Evolutionary conservation across 1,284 basidiomycete genomes (phyloP).

Genomic region (Apiotrichum akiyoshidainum): DNA sequence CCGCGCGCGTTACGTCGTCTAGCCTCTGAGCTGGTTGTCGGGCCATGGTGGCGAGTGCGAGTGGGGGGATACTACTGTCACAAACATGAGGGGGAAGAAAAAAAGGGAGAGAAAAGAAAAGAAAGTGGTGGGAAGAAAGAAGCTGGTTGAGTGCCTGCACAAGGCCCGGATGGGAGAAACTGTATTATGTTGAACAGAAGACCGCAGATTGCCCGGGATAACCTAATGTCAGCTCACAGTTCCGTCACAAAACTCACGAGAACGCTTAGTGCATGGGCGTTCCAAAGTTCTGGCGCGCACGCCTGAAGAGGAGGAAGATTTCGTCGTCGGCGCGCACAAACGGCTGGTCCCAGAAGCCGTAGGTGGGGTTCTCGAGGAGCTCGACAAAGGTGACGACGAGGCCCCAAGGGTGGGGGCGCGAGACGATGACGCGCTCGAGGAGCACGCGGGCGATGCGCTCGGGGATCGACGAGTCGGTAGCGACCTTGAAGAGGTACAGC

Average conservation of each 20-base stretch:
- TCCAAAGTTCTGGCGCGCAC: slow-evolving; percentile 27
- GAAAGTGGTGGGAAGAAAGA: not conserved
- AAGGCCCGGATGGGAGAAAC: slow-evolving; percentile 7
- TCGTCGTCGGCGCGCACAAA: slow-evolving; percentile 48
- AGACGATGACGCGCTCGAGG: slow-evolving; percentile 87
- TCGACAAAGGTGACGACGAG: slow-evolving; percentile 90
- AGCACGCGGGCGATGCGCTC: slow-evolving; percentile 90
- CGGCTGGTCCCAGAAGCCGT: slow-evolving; percentile 51
- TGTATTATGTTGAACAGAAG: slow-evolving; percentile 9
- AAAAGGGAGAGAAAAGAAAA: slow-evolving; percentile 8
- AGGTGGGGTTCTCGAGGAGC: slow-evolving; percentile 48
- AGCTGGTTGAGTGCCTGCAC: not conserved
- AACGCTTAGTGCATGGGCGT: slow-evolving; percentile 20
- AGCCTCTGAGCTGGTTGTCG: slow-evolving; percentile 4
- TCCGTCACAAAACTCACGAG: not conserved
- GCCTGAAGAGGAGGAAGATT: slow-evolving; percentile 42
- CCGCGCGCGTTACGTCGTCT: not conserved
- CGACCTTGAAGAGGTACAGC: slow-evolving; percentile 69
- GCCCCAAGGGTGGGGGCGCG: slow-evolving; percentile 97
- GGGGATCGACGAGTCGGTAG: slow-evolving; percentile 56
- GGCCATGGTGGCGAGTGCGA: not conserved
- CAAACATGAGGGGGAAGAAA: slow-evolving; percentile 21
- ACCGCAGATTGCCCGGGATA: slow-evolving; percentile 8
- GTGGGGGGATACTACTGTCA: slow-evolving; percentile 25
- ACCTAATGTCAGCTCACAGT: not conserved